Conservation (phyloP, 2,329 filamentous ascomycete species). For the Fusarium concolor region DNA sequence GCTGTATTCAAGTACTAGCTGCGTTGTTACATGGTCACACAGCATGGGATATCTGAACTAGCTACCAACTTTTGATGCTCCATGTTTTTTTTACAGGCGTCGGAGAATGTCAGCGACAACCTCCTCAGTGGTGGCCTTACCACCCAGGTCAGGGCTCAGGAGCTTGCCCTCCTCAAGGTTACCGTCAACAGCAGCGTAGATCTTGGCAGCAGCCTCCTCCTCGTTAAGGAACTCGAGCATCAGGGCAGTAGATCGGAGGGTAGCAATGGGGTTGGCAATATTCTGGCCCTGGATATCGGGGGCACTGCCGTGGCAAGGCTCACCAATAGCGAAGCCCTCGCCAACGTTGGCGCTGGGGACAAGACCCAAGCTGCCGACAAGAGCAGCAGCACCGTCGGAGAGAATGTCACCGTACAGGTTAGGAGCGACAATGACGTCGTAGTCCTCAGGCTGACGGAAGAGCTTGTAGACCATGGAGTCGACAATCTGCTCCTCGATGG, state of each 20-base stretch:
- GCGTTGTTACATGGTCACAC: neutral
- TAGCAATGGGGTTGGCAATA: conserved; percentile 97
- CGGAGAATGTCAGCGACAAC: conserved; percentile 88
- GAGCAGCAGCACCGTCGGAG: conserved; percentile 92
- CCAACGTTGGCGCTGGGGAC: conserved; percentile 97
- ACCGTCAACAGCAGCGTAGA: conserved; percentile 91
- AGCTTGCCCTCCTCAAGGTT: conserved; percentile 86
- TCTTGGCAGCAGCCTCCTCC: conserved; percentile 85
- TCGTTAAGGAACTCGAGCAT: conserved; percentile 97
- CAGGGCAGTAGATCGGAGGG: conserved; percentile 86
- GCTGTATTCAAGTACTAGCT: conserved; percentile 1
- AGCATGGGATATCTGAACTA: conserved; percentile 11
- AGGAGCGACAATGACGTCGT: conserved; percentile 97
- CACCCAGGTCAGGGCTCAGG: conserved; percentile 90
- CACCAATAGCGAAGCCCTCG: conserved; percentile 92
- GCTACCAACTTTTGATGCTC: conserved; percentile 17
- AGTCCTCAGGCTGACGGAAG: conserved; percentile 92
- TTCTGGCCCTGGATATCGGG: conserved; percentile 94
- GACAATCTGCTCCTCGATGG: conserved; percentile 96
- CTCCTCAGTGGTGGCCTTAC: conserved; percentile 85
- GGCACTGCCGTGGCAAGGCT: conserved; percentile 96
- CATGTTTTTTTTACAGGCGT: conserved; percentile 70
- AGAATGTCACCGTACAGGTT: conserved; percentile 98
- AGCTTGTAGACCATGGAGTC: conserved; percentile 99
- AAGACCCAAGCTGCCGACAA: conserved; percentile 91